Evolutionary conservation across 495 filamentous ascomycete species (phyloP).

Genomic region (Talaromyces adpressus): DNA sequence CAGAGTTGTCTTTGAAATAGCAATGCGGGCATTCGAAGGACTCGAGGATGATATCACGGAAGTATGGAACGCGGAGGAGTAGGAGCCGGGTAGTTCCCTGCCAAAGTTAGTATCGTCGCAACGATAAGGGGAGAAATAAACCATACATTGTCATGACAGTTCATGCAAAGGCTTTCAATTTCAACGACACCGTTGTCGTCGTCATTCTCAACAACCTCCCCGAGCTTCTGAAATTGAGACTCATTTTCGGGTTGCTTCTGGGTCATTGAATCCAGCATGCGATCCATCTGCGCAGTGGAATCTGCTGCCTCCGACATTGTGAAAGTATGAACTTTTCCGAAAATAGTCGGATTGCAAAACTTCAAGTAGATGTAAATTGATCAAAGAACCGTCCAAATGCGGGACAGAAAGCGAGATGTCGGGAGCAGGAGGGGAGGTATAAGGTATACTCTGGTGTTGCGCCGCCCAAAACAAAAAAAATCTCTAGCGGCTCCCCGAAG

Average conservation of each 20-base stretch:
- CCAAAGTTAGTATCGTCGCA: not conserved
- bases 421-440: not conserved
- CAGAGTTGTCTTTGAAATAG: constrained; percentile 79
- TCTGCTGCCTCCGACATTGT: constrained; percentile 29
- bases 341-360: not conserved
- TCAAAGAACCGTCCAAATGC: not conserved
- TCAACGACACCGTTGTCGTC: constrained; percentile 40
- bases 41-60: constrained; percentile 94
- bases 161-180: constrained; percentile 71
- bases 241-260: constrained; percentile 11
- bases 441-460: too few species aligned
- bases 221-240: constrained; percentile 37
- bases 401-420: not conserved
- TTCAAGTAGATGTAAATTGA: not conserved
- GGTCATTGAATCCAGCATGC: constrained; percentile 8
- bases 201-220: constrained; percentile 36
- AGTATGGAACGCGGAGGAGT: constrained; percentile 87
- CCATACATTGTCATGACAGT: constrained; percentile 77
- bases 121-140: not conserved
- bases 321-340: not conserved
- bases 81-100: constrained; percentile 82
- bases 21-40: constrained; percentile 91
- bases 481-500: constrained; percentile 23
- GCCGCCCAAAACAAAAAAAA: constrained; percentile 16
- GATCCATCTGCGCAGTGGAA: constrained; percentile 11